A percentile compares a stretch with the other conserved stretches of the same genome.
Evolutionary conservation across 179 eudicot species (phyloP).

Genomic region (Dionaea muscipula): DNA sequence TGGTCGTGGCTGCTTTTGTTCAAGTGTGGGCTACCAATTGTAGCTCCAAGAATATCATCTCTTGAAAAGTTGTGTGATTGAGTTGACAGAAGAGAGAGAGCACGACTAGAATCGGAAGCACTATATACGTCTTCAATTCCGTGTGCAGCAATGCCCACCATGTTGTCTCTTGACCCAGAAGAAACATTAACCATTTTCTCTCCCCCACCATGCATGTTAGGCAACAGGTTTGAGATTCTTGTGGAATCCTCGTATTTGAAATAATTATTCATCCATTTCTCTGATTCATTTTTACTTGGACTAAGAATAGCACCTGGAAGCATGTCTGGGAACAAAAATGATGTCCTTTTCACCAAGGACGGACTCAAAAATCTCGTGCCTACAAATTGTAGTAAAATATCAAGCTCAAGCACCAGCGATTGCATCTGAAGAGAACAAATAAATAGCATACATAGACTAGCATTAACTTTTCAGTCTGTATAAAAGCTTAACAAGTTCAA

Average conservation of each 20-base stretch:
- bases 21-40: slow-evolving; percentile 1
- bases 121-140: slow-evolving; percentile 4
- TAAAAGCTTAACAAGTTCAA: neutral
- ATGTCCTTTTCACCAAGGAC: slow-evolving; percentile 14
- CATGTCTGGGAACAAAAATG: slow-evolving; percentile 18
- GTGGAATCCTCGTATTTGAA: slow-evolving; percentile 17
- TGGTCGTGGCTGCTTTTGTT: slow-evolving; percentile 10
- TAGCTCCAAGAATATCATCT: slow-evolving; percentile 12
- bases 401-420: neutral
- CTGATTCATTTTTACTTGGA: slow-evolving; percentile 11
- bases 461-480: neutral
- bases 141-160: slow-evolving; percentile 7
- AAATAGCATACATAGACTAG: neutral
- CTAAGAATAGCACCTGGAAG: slow-evolving; percentile 11
- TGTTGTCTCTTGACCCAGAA: slow-evolving; percentile 4
- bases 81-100: slow-evolving; percentile 55
- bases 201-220: slow-evolving; percentile 11
- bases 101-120: slow-evolving; percentile 19
- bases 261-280: slow-evolving; percentile 11
- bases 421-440: neutral
- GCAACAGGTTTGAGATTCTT: slow-evolving; percentile 12
- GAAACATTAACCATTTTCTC: slow-evolving; percentile 10
- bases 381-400: slow-evolving; percentile 11
- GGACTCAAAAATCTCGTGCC: slow-evolving; percentile 21
- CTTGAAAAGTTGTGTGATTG: slow-evolving; percentile 13